phyloP scores from a whole-genome alignment of 129 eudicot genomes.

The Flaveria brownii region DNA sequence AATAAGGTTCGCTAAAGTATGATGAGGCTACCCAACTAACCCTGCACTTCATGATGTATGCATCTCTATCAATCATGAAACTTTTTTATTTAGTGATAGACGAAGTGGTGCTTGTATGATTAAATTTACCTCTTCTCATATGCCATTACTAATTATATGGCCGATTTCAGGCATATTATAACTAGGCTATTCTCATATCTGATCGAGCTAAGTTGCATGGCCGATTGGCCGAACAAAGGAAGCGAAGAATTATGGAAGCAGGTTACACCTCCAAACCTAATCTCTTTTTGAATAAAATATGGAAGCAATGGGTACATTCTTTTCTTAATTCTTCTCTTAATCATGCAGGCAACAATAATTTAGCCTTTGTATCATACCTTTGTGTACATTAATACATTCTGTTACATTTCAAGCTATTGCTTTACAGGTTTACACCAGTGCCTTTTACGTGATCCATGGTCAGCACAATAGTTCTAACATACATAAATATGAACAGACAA shows the following conservation, averaged over 20 bases:
- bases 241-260: constrained; percentile 96
- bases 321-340: constrained; percentile 16
- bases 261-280: constrained; percentile 29
- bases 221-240: constrained; percentile 96
- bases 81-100: too few species aligned
- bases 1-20: too few species aligned
- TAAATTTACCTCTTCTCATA: too few species aligned
- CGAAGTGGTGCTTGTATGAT: too few species aligned
- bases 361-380: not conserved
- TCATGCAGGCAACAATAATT: constrained; percentile 67
- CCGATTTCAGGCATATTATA: too few species aligned
- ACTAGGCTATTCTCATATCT: constrained; percentile 70
- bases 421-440: constrained; percentile 86
- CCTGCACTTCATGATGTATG: too few species aligned
- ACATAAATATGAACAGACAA: not conserved
- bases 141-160: not conserved
- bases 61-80: too few species aligned
- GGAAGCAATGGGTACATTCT: not conserved
- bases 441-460: constrained; percentile 64
- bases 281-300: not conserved
- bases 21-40: too few species aligned
- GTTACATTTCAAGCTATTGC: constrained; percentile 65
- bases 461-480: not conserved
- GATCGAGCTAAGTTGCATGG: constrained; percentile 94
- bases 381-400: not conserved